Percentiles rank a stretch among this genome's conserved stretches.
Evolutionary conservation across 306 rosid species (phyloP).

Genomic region (Inga laurina): DNA sequence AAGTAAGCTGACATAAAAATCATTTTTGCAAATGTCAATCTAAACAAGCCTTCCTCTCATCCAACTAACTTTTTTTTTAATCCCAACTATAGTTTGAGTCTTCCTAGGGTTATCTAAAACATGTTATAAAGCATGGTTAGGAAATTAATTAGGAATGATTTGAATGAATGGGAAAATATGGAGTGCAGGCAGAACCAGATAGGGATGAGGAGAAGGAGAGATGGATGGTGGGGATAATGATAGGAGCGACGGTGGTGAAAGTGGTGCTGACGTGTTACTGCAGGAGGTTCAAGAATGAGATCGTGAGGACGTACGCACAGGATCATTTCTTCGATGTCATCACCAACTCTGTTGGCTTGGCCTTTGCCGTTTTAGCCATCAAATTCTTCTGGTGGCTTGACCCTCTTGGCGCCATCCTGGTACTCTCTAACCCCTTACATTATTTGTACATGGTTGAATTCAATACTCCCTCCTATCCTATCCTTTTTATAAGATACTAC

Average conservation of each 20-base stretch:
- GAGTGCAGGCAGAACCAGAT: slow-evolving; percentile 64
- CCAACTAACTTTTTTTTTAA: no score
- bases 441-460: no score
- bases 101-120: no score
- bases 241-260: slow-evolving; percentile 61
- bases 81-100: no score
- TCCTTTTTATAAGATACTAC: no score
- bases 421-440: no score
- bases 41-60: no score
- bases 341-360: slow-evolving; percentile 79
- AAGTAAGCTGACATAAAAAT: no score
- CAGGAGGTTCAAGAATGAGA: slow-evolving; percentile 77
- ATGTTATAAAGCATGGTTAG: not conserved
- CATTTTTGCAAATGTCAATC: no score
- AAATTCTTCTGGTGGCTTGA: slow-evolving; percentile 90
- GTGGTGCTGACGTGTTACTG: slow-evolving; percentile 68
- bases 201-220: slow-evolving; percentile 64
- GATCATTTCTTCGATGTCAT: slow-evolving; percentile 94
- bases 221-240: slow-evolving; percentile 96
- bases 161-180: not conserved
- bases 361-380: slow-evolving; percentile 77
- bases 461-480: no score
- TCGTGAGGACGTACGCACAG: slow-evolving; percentile 83
- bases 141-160: no score
- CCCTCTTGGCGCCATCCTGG: slow-evolving; percentile 69